Conservation (phyloP, 2,329 filamentous ascomycete species). For the Cytospora piceae region DNA sequence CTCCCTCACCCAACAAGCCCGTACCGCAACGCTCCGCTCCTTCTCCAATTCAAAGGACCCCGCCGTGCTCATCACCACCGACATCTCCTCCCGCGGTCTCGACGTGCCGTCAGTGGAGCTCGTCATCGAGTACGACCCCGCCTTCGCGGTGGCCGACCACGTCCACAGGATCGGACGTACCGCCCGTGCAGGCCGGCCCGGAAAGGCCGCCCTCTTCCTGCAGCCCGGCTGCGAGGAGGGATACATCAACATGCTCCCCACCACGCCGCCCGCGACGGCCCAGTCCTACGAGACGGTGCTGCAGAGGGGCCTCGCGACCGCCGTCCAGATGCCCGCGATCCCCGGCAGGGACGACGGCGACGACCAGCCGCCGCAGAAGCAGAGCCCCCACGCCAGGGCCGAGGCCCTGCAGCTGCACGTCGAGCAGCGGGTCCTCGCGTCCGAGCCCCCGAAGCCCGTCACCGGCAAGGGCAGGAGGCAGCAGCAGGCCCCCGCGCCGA, state of each 20-base stretch:
- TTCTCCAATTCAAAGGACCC: slow-evolving; percentile 77
- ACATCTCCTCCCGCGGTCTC: slow-evolving; percentile 92
- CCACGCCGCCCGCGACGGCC: slow-evolving; percentile 51
- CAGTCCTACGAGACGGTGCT: slow-evolving; percentile 59
- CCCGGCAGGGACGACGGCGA: slow-evolving; percentile 60
- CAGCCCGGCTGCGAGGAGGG: slow-evolving; percentile 90
- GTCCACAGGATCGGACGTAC: slow-evolving; percentile 94
- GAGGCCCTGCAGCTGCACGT: slow-evolving; percentile 63
- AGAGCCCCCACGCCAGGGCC: slow-evolving; percentile 49
- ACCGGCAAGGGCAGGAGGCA: slow-evolving; percentile 30
- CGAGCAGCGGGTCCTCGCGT: slow-evolving; percentile 59
- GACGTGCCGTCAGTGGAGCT: slow-evolving; percentile 95
- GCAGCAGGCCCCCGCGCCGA: slow-evolving; percentile 47
- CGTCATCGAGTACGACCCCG: slow-evolving; percentile 94
- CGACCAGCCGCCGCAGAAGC: slow-evolving; percentile 50
- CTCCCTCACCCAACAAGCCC: slow-evolving; percentile 83
- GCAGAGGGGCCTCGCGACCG: slow-evolving; percentile 66
- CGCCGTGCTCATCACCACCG: slow-evolving; percentile 86
- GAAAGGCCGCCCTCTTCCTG: slow-evolving; percentile 86
- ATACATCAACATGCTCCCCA: slow-evolving; percentile 75
- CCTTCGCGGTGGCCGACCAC: slow-evolving; percentile 91
- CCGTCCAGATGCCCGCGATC: slow-evolving; percentile 61
- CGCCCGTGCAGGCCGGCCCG: slow-evolving; percentile 86
- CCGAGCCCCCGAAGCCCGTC: slow-evolving; percentile 26
- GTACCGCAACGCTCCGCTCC: slow-evolving; percentile 81